A percentile compares a stretch with the other conserved stretches of the same genome.
phyloP scores from a whole-genome alignment of 352 stramenopile species.

The Phytophthora boehmeriae region DNA sequence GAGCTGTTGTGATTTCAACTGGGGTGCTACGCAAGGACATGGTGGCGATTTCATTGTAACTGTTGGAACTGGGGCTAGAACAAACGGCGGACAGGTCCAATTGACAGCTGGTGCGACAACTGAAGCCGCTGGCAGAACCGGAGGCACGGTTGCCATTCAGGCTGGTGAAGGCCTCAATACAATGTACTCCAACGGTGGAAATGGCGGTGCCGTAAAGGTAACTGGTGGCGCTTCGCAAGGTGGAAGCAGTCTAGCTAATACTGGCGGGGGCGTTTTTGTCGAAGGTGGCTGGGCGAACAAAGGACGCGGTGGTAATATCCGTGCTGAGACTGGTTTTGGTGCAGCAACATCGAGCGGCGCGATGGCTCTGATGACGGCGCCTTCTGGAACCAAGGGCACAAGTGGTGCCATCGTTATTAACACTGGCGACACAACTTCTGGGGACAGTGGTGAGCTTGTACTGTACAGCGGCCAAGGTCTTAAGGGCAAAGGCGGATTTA shows the following conservation, averaged over 20 bases:
- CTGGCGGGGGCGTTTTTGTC: conserved; percentile 76
- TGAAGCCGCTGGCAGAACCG: conserved; percentile 44
- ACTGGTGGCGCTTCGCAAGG: conserved; percentile 85
- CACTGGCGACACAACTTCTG: conserved; percentile 66
- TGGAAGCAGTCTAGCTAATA: conserved; percentile 47
- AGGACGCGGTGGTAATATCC: conserved; percentile 64
- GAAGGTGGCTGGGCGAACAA: conserved; percentile 70
- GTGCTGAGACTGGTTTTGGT: conserved; percentile 54
- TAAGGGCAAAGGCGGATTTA: conserved; percentile 62
- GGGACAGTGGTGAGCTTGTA: conserved; percentile 66
- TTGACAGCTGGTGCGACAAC: conserved; percentile 71
- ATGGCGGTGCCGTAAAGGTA: conserved; percentile 87
- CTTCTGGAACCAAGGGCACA: conserved; percentile 60
- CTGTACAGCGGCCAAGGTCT: conserved; percentile 60
- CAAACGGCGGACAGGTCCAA: conserved; percentile 66
- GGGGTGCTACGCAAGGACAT: conserved; percentile 63
- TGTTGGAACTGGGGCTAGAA: conserved; percentile 60
- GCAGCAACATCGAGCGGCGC: conserved; percentile 58
- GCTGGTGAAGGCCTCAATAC: conserved; percentile 63
- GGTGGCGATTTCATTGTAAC: conserved; percentile 59
- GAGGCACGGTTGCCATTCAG: conserved; percentile 53
- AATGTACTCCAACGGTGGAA: conserved; percentile 79
- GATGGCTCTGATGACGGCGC: conserved; percentile 54
- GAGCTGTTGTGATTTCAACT: conserved; percentile 56
- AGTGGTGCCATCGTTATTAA: conserved; percentile 53